Percentiles rank a stretch among this genome's conserved stretches.
These are phyloP conservation scores for Phylloporus sp. DNA, from an alignment of 1,284 basidiomycete genomes.

Conservation along the genomic window DNA sequence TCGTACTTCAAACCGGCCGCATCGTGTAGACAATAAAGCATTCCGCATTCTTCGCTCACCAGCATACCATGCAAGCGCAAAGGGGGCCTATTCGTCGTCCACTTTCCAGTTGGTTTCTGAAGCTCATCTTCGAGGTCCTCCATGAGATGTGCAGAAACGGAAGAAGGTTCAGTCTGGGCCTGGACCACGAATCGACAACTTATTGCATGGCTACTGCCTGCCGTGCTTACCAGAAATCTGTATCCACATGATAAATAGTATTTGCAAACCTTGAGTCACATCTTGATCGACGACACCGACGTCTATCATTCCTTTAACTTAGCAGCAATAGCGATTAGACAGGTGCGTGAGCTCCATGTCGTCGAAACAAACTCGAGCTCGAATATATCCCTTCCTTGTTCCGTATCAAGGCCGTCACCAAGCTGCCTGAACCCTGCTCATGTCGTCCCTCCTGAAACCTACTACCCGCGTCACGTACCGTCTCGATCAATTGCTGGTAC, in stretches of 20 bases:
- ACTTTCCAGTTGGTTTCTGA: conserved; percentile 70
- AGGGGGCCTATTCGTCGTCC: conserved; percentile 58
- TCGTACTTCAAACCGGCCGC: conserved; percentile 69
- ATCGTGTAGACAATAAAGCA: conserved; percentile 67
- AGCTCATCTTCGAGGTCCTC: conserved; percentile 76
- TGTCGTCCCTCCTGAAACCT: too few relatives aligned
- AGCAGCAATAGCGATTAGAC: too few relatives aligned
- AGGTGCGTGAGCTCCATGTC: too few relatives aligned
- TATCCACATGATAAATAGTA: neutral
- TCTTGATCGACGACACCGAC: conserved; percentile 62
- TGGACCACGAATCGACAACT: conserved; percentile 68
- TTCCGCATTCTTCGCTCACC: conserved; percentile 80
- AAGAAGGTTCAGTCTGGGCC: conserved; percentile 65
- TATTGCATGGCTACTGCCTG: conserved; percentile 21
- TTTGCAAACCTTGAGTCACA: conserved; percentile 22
- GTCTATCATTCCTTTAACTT: conserved; percentile 64
- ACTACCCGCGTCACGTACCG: too few relatives aligned
- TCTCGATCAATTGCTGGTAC: too few relatives aligned
- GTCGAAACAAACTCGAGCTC: too few relatives aligned
- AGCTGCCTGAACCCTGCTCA: too few relatives aligned
- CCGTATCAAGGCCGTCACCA: too few relatives aligned
- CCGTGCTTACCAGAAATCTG: neutral
- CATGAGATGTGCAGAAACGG: too few relatives aligned
- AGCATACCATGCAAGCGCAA: too few relatives aligned
- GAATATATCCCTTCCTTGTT: too few relatives aligned